These are phyloP conservation scores for Hypocrella siamensis DNA, from an alignment of 2,329 filamentous ascomycete species.

Conservation along the genomic window DNA sequence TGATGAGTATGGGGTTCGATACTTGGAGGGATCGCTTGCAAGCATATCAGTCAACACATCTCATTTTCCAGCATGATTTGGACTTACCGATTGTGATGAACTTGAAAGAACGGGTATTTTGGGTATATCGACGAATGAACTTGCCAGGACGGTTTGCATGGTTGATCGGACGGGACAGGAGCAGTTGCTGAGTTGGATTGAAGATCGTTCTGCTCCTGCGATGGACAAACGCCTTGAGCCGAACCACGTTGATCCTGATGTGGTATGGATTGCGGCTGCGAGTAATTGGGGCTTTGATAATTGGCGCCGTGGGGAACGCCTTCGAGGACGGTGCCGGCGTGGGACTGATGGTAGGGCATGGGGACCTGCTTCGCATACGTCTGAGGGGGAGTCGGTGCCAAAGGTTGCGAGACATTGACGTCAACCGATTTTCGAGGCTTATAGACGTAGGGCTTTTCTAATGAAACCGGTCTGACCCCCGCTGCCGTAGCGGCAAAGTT, in stretches of 20 bases:
- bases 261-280: background rate
- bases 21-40: conserved; percentile 35
- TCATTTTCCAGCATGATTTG: background rate
- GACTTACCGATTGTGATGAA: conserved; percentile 40
- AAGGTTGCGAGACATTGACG: conserved; percentile 3
- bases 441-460: conserved; percentile 36
- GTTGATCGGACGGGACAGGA: conserved; percentile 3
- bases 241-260: background rate
- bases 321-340: too few species aligned
- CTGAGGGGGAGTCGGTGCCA: background rate
- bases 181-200: too few species aligned
- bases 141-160: conserved; percentile 17
- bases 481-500: conserved; percentile 1
- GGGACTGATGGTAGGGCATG: conserved; percentile 1
- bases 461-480: conserved; percentile 7
- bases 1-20: conserved; percentile 42
- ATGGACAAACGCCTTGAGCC: background rate
- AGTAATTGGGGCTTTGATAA: too few species aligned
- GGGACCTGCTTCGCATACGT: background rate
- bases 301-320: too few species aligned
- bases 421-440: conserved; percentile 27
- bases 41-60: conserved; percentile 6
- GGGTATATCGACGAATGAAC: conserved; percentile 27
- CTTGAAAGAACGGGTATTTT: conserved; percentile 43
- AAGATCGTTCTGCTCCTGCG: background rate